A percentile compares a stretch with the other conserved stretches of the same genome.
Evolutionary conservation across 352 stramenopile genomes (phyloP).

Genomic region (Peronosclerospora sorghi): DNA sequence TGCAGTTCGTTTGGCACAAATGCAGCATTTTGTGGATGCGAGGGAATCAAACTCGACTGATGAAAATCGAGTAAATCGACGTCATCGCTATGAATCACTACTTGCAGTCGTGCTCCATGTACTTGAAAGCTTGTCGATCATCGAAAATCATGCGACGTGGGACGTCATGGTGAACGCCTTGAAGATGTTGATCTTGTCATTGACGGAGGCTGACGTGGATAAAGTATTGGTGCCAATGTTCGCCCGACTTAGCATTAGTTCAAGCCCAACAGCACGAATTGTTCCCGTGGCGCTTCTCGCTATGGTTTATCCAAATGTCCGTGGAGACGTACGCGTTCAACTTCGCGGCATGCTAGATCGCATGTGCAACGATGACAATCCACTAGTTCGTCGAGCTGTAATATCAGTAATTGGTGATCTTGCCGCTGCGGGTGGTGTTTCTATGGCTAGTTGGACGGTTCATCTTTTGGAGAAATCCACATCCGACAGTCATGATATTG

Average conservation of each 20-base stretch:
- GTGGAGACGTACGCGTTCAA: constrained; percentile 65
- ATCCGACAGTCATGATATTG: constrained; percentile 78
- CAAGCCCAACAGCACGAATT: constrained; percentile 74
- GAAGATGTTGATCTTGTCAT: constrained; percentile 51
- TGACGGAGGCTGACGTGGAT: constrained; percentile 49
- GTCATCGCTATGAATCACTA: constrained; percentile 53
- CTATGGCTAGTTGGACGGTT: constrained; percentile 56
- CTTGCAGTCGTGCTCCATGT: constrained; percentile 71
- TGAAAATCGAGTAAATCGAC: constrained; percentile 16
- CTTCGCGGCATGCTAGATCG: constrained; percentile 81
- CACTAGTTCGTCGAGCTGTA: constrained; percentile 70
- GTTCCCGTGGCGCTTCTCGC: constrained; percentile 67
- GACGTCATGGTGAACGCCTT: constrained; percentile 82
- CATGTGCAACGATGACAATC: constrained; percentile 81
- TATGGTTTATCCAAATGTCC: constrained; percentile 62
- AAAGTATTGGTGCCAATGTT: constrained; percentile 71
- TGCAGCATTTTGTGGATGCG: constrained; percentile 41
- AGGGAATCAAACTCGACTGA: constrained; percentile 14
- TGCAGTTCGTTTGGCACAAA: constrained; percentile 46
- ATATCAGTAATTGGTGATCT: constrained; percentile 77
- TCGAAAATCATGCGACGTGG: constrained; percentile 84
- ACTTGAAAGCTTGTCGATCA: constrained; percentile 79
- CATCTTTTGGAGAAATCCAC: constrained; percentile 74
- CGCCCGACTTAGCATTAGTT: constrained; percentile 70
- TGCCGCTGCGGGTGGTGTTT: constrained; percentile 35